Evolutionary conservation across 768 basidiomycete species (phyloP), one percentile per base, ranked within the genome.

Genomic region (Calocybe gangraenosa): DNA sequence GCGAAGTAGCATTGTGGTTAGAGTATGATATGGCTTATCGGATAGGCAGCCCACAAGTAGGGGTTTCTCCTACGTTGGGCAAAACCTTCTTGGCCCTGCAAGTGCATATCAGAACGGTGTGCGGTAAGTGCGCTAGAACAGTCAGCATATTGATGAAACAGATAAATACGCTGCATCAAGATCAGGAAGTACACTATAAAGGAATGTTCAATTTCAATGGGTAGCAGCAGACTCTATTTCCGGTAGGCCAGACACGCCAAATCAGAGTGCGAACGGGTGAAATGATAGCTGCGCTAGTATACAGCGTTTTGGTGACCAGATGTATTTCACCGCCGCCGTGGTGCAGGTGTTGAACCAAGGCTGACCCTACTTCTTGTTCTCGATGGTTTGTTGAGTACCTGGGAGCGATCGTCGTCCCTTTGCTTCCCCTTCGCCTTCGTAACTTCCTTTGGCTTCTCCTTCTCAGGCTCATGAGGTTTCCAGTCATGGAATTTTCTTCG

Each of bases 401-500:
- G 55, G 32, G 52, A 51, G 40, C 58, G 63, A 55, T 65, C 63
- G 41, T 67, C 65, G 48, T 67, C 63, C 48, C 56, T 55, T 46
- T 61, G 60, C 50, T 63, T 65, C 40, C 63, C 59, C 53, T 59
- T 63, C n/a, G 44, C 38, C 41, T 58, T 56, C 17, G 54, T 48
- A 50, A 49, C 51, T 55, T 66, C 63, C 51, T 61, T 62, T 14
- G 46, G 56, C 56, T 54, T 62, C 48, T 61, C 62, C 53, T 60
- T 67, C 59, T 67, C 69, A 46, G 57, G 41, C 53, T 65, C 66
- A 32, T 60, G 62, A 25, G 58, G 59, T 55, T 75, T 78, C 82
- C 81, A 81, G 48, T 80, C 77, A 19, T 63, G 69, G 65, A 93
- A 90, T 58, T 87, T 90, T 47, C 83, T 73, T 51, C 89, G 76